Base-by-base conservation (phyloP, 345 rosid species). In the Dovyalis caffra region DNA sequence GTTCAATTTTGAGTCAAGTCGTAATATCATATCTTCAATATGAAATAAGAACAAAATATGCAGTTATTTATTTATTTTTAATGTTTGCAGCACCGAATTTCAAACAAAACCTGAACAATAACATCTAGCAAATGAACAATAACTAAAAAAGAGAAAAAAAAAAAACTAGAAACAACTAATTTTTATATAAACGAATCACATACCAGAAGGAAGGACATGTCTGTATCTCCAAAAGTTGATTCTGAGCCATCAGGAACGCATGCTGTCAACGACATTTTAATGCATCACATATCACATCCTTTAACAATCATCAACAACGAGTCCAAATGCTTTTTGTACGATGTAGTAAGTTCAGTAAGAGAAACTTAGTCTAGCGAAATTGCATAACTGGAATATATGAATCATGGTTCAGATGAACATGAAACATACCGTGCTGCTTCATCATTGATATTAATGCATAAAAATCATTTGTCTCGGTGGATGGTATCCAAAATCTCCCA, bases 171-270 rank as follows among this genome's bases (percentile, higher is more conserved):
- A 15, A 33, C 33, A 34, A 40, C 35, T 12, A 64, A 43, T 43
- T 15, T 0, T 43, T 43, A 21, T 5, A 49, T 5, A 45, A 37
- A 74, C 53, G 57, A 74, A 71, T 57, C 31, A 43, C 84, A 61
- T 76, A 90, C 97, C 86, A 66, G 71, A 80, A 87, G 85, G 82
- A 86, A 79, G 73, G 88, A 81, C 6, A 86, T 89, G n/a, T 85
- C 88, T 61, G 64, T 57, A 77, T 87, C 96, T 76, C 76, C 90
- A 45, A n/a, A 74, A 23, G 66, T 15, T 71, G 79, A 64, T 53
- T 72, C 76, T 31, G 79, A 76, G 29, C 53, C 83, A 57, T 82
- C 77, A 53, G 83, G 71, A 77, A 62, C 68, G 53, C 79, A 47
- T 71, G 73, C 89, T 87, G 84, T 77, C 69, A 87, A 43, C 61